These are phyloP conservation scores for Sophora flavescens DNA, from an alignment of 306 rosid species.

Conservation along the genomic window DNA sequence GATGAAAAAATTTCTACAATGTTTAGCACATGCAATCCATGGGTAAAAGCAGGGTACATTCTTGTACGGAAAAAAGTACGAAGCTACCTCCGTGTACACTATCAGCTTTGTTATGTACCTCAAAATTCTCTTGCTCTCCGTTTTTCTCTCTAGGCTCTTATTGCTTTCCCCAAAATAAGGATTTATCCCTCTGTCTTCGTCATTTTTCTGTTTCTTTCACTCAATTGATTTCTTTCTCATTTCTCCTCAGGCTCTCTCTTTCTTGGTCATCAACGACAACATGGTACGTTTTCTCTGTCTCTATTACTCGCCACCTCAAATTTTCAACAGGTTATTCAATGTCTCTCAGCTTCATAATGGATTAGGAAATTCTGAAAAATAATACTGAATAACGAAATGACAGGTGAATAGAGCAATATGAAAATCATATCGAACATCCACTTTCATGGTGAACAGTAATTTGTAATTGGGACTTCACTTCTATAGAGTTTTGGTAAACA, in stretches of 20 bases:
- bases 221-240: conserved; percentile 54
- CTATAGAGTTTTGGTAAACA: neutral
- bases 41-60: neutral
- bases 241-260: conserved; percentile 43
- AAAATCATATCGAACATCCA: neutral
- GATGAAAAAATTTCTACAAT: too few species aligned
- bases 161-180: conserved; percentile 61
- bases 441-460: neutral
- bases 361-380: neutral
- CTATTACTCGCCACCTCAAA: neutral
- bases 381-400: neutral
- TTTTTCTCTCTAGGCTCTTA: conserved; percentile 59
- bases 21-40: conserved; percentile 12
- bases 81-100: conserved; percentile 2
- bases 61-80: too few species aligned
- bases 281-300: conserved; percentile 65
- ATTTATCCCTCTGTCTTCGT: conserved; percentile 58
- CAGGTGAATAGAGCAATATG: neutral
- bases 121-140: conserved; percentile 67
- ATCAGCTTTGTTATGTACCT: conserved; percentile 60
- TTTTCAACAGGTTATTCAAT: neutral
- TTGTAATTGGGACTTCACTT: neutral
- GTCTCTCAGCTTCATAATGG: conserved; percentile 26
- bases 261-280: conserved; percentile 50
- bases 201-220: conserved; percentile 51